Conservation (phyloP, 768 basidiomycete genomes). For the Clavaria fumosa region DNA sequence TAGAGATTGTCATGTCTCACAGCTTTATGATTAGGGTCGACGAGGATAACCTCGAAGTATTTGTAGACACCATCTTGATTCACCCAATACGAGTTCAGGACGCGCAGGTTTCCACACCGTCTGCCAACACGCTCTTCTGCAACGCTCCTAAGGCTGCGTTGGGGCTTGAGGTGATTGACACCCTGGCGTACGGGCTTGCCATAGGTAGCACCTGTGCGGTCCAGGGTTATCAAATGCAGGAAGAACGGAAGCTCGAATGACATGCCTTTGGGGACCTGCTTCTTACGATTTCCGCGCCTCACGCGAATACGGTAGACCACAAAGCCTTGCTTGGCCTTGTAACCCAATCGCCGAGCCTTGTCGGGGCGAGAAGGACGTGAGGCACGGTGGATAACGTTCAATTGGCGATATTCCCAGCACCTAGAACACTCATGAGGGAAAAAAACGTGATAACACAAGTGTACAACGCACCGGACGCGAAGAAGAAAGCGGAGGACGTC, state of each 20-base stretch:
- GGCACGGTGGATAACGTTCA: conserved; percentile 96
- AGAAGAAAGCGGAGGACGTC: conserved; percentile 96
- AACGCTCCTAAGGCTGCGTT: conserved; percentile 80
- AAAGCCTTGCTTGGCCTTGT: conserved; percentile 99
- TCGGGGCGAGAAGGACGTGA: conserved; percentile 97
- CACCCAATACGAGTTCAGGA: conserved; percentile 98
- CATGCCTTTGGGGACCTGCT: conserved; percentile 91
- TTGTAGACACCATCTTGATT: conserved; percentile 99
- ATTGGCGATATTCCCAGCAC: conserved; percentile 98
- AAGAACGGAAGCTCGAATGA: conserved; percentile 6
- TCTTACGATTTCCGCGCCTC: conserved; percentile 97
- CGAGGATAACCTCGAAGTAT: conserved; percentile 97
- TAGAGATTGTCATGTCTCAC: conserved; percentile 30
- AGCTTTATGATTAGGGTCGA: conserved; percentile 89
- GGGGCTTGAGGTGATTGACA: conserved; percentile 98
- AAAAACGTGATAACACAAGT: neutral
- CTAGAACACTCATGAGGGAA: conserved; percentile 22
- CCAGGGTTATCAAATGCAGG: neutral
- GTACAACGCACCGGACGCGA: conserved; percentile 65
- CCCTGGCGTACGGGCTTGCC: conserved; percentile 99
- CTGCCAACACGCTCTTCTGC: conserved; percentile 98
- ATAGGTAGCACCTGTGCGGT: conserved; percentile 74
- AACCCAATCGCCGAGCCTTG: conserved; percentile 96
- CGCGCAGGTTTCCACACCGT: conserved; percentile 91
- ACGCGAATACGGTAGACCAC: conserved; percentile 96